Base-by-base conservation (phyloP, 164 flowering plant species). In the Paratinospora sagittata region DNA sequence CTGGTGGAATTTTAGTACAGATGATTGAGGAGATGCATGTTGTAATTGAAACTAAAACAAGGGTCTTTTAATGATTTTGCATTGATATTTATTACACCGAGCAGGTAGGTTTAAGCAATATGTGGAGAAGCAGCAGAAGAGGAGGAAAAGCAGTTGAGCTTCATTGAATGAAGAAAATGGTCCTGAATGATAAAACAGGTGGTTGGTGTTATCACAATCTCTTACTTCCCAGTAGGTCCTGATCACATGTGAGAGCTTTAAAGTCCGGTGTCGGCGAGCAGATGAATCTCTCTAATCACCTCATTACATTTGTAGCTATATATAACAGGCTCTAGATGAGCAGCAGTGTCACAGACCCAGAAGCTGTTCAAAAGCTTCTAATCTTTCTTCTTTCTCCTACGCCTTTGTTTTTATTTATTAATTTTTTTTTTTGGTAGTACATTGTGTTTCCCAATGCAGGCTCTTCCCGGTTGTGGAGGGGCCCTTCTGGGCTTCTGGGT, bases 401-500 rank as follows among this genome's bases (percentile, higher is more conserved):
- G 4, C 23, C n/a, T 39, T 14, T 27, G 16, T 67, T 30, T 30
- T 30, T 30, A 30, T 30, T 30, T n/a, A n/a, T n/a, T n/a, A n/a
- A n/a, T n/a, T n/a, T n/a, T n/a, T n/a, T n/a, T 30, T 4, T 4
- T 4, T 30, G 34, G 6, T 49, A 3, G 47, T 0, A 13, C 16
- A 13, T 19, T 33, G 62, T 9, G 26, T 27, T 45, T 52, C 12
- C 37, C 33, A 45, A 73, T 58, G 47, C 21, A 79, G 80, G 65
- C 71, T 70, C 76, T 75, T 65, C 70, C 80, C 69, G 69, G 72
- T 47, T 78, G 81, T 55, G 24, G 61, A 9, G 24, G 61, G 61
- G 61, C 61, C 61, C 79, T 78, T 49, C 23, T 84, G 75, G 82
- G 82, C 73, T 71, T 84, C 65, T 81, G 75, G 69, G 27, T 82